phyloP scores from a whole-genome alignment of 2,329 filamentous ascomycete species.

The Exophiala calicioides region DNA sequence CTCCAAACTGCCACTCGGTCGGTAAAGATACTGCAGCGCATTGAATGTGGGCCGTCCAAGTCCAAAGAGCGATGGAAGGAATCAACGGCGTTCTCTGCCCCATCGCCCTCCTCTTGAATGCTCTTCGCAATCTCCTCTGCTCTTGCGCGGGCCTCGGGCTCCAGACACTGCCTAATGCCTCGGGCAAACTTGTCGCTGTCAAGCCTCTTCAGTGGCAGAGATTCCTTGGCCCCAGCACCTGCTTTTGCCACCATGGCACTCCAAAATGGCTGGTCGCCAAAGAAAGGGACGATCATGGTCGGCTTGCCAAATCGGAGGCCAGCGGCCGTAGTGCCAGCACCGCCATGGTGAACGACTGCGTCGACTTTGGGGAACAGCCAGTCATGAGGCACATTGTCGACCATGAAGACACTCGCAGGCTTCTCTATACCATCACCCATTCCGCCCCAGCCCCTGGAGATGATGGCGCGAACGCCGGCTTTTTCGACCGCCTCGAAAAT shows the following conservation, averaged over 20 bases:
- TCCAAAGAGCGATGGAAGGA: constrained; percentile 45
- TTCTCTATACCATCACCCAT: constrained; percentile 36
- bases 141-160: constrained; percentile 34
- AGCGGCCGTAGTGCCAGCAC: constrained; percentile 41
- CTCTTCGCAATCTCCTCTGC: constrained; percentile 39
- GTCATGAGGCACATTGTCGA: constrained; percentile 41
- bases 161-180: constrained; percentile 40
- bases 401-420: constrained; percentile 36
- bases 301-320: constrained; percentile 40
- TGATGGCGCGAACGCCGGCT: constrained; percentile 39
- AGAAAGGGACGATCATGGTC: constrained; percentile 45
- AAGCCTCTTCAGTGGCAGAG: constrained; percentile 42
- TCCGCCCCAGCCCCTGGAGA: constrained; percentile 42
- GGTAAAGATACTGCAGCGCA: constrained; percentile 41
- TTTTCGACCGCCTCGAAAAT: constrained; percentile 39
- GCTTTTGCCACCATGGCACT: constrained; percentile 44
- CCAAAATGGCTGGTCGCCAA: constrained; percentile 52
- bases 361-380: constrained; percentile 42
- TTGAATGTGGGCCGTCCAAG: constrained; percentile 33
- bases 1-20: constrained; percentile 57
- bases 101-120: constrained; percentile 41
- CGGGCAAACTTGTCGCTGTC: constrained; percentile 39
- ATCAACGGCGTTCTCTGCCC: constrained; percentile 42
- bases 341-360: constrained; percentile 42
- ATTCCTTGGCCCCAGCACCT: constrained; percentile 44